Evolutionary conservation across 2,329 filamentous ascomycete species (phyloP).

Genomic region (Botryosphaeria dothidea): DNA sequence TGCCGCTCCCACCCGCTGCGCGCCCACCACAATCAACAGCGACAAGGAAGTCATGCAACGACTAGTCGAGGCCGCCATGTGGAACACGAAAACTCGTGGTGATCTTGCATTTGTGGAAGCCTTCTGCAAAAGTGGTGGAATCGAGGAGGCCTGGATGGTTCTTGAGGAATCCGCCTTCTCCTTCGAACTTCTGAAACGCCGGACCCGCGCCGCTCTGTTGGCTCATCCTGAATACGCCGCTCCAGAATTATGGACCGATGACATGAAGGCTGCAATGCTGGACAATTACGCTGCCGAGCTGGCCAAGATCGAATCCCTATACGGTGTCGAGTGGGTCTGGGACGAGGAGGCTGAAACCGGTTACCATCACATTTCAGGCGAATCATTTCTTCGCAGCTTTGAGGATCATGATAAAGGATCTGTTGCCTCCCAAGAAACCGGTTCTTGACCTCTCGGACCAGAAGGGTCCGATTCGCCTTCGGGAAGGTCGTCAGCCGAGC

Average conservation of each 20-base stretch:
- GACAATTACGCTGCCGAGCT: background rate
- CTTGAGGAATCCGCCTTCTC: background rate
- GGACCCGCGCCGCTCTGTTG: background rate
- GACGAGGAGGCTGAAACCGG: background rate
- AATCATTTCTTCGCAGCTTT: background rate
- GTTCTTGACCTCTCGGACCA: too few species aligned
- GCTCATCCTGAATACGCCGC: background rate
- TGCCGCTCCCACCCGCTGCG: background rate
- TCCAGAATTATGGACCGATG: background rate
- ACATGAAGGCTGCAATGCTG: background rate
- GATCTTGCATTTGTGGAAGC: background rate
- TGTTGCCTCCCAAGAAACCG: background rate
- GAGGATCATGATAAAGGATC: background rate
- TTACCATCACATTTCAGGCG: background rate
- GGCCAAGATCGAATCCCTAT: background rate
- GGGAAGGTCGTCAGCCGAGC: too few species aligned
- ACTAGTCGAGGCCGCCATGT: background rate
- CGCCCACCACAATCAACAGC: background rate
- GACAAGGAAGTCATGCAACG: background rate
- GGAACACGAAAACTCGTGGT: background rate
- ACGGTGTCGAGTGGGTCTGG: constrained; percentile 8
- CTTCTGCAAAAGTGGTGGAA: background rate
- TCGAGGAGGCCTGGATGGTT: constrained; percentile 5
- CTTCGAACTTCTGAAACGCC: background rate
- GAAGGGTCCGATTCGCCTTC: too few species aligned